Evolutionary conservation across 371 early-diverging fungal species (phyloP).

Genomic region (Mucor piriformis): DNA sequence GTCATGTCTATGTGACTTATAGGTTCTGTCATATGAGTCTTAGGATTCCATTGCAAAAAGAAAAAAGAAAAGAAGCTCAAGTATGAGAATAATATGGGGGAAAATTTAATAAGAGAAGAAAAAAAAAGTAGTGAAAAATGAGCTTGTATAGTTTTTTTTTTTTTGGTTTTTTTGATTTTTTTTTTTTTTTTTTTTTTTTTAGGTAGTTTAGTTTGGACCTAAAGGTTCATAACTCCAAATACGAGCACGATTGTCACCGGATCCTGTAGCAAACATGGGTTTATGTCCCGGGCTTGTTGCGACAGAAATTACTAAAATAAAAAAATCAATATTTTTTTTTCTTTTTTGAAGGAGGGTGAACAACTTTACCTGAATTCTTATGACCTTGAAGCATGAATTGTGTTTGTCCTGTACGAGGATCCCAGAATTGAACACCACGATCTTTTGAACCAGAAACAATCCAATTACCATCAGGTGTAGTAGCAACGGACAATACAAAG

Average conservation of each 20-base stretch:
- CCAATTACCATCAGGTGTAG: constrained; percentile 91
- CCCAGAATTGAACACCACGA: constrained; percentile 95
- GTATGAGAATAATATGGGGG: not conserved
- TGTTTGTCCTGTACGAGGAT: constrained; percentile 75
- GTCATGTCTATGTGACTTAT: too few relatives aligned
- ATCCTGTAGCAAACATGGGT: constrained; percentile 93
- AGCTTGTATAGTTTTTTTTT: not conserved
- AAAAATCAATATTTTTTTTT: not conserved
- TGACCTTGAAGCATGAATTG: constrained; percentile 97
- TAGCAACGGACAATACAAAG: constrained; percentile 96
- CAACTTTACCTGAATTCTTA: constrained; percentile 84
- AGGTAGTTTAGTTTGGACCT: constrained; percentile 15
- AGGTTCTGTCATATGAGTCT: too few relatives aligned
- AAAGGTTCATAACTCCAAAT: constrained; percentile 83
- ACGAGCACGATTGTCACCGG: constrained; percentile 92
- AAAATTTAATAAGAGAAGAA: not conserved
- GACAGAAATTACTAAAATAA: constrained; percentile 83
- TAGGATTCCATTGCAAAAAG: not conserved
- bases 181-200: not conserved
- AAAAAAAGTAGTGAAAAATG: not conserved
- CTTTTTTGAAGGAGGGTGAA: too few relatives aligned
- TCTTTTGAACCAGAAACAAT: constrained; percentile 95
- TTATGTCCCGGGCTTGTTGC: constrained; percentile 79
- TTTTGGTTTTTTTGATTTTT: not conserved
- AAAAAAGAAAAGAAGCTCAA: not conserved